Base-by-base conservation (phyloP, 345 rosid species). In the Hibiscus mutabilis region DNA sequence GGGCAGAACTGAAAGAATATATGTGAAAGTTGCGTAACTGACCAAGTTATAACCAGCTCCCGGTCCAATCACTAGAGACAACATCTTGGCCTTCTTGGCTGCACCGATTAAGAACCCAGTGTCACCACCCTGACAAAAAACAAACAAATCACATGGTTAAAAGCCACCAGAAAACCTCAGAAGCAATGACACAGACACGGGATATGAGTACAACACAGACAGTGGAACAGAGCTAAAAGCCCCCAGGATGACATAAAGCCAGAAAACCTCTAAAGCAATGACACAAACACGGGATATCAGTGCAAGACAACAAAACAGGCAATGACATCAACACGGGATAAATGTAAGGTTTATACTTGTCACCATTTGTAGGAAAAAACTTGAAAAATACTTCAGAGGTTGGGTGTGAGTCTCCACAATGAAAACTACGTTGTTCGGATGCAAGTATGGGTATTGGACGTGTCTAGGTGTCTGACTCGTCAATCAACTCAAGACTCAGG, bases 21-120 rank as follows among this genome's bases (percentile, higher is more conserved):
- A 37, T 18, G 12, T 19, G 8, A 63, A 21, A 64, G 19, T 13
- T 5, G 33, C 42, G 40, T 13, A 70, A 84, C 89, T 78, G 46
- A 89, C 93, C 97, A 86, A 72, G 80, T 93, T 91, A 80, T 93
- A 93, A 77, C 98, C 98, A 42, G 92, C 83, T 68, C 98, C 97
- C 0, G 92, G 92, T 73, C 98, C 97, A 80, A 91, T 93, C 57
- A 88, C 88, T 77, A 91, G 79, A 35, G 94, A 89, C 27, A 74
- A 68, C 76, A 73, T 72, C 66, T 83, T 86, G 61, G 87, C 81
- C 77, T 79, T 87, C 86, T 85, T 88, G 56, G 86, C 80, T 8
- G 87, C 91, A 74, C 84, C 86, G 40, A 89, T 89, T 59, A 89
- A 93, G 76, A 93, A 93, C 13, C 98, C 98, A 6, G 86, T 84